Evolutionary conservation across 495 filamentous ascomycete genomes (phyloP), one percentile per base, ranked within the genome.

Genomic region (Penicillium cosmopolitanum): DNA sequence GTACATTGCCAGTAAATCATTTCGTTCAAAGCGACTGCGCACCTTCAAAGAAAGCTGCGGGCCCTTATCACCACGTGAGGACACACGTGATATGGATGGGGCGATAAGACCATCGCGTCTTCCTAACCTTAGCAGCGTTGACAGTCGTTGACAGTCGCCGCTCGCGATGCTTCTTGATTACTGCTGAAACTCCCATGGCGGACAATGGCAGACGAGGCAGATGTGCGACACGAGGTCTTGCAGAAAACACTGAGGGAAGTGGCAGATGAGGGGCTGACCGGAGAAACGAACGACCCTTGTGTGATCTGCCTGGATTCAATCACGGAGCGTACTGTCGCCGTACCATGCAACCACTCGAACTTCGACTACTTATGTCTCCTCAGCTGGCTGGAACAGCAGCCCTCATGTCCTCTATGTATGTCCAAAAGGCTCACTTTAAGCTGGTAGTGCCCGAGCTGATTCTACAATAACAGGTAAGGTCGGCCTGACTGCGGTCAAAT

Each of bases 321-420:
- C 71, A 84, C 87, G 5, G 90, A 94, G 64, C 75, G 85, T 38
- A 89, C 88, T 56, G 74, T 86, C 16, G 85, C 89, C 5, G 75
- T 82, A 38, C 91, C 92, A 16, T 97, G 93, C 81, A 79, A 81
- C 18, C 93, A 97, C 78, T 71, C 82, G 48, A 86, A 85, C 64
- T 96, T 95, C 70, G 91, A 96, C 74, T 93, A 91, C 69, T 65
- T 92, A 12, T 97, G 93, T 66, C 83, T 96, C 10, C 69, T 90
- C 18, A 93, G 84, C 75, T 96, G 93, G 93, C 76, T 93, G 13
- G 84, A 94, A 63, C 80, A 92, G 66, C 84, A 84, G 23, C 73
- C 87, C 0, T 82, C 73, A 51, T 96, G 92, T 70, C 92, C 92
- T 10, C 77, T 96, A 55, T 96, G 91, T 83, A 73, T 54, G 75